These are phyloP conservation scores for Vitrella brassicaformis DNA, from an alignment of 73 alveolate genomes.

Conservation along the genomic window DNA sequence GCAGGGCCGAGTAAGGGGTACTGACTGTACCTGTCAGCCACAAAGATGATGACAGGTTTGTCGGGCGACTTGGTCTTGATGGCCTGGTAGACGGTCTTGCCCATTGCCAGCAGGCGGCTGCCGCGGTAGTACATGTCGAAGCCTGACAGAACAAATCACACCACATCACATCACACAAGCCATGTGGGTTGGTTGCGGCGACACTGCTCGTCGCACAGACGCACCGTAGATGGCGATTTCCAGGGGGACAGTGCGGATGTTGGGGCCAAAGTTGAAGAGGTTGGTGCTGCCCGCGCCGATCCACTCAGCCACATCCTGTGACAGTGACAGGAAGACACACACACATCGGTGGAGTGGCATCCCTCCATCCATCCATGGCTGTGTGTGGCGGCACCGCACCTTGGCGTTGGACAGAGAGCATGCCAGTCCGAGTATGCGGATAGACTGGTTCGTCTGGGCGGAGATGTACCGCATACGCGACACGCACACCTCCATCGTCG, in stretches of 20 bases:
- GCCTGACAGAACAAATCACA: too few relatives aligned
- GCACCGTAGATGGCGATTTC: slow-evolving; percentile 48
- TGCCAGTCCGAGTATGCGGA: slow-evolving; percentile 71
- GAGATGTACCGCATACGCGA: slow-evolving; percentile 73
- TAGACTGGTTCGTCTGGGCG: slow-evolving; percentile 41
- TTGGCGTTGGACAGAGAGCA: slow-evolving; percentile 72
- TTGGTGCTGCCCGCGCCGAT: slow-evolving; percentile 45
- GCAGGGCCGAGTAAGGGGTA: too few relatives aligned
- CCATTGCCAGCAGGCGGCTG: slow-evolving; percentile 59
- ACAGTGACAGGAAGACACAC: not conserved
- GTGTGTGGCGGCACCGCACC: slow-evolving; percentile 43
- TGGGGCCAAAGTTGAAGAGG: slow-evolving; percentile 63
- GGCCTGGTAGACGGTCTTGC: slow-evolving; percentile 48
- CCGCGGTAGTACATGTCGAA: slow-evolving; percentile 50
- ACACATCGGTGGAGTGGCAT: slow-evolving; percentile 29
- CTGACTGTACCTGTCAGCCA: too few relatives aligned
- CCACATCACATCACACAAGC: too few relatives aligned
- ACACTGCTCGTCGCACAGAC: too few relatives aligned
- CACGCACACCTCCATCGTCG: slow-evolving; percentile 44
- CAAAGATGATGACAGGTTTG: slow-evolving; percentile 50
- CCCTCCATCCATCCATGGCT: slow-evolving; percentile 22
- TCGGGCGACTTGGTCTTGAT: slow-evolving; percentile 42
- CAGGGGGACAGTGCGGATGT: slow-evolving; percentile 63
- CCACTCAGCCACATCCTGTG: slow-evolving; percentile 3
- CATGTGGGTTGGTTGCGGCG: too few relatives aligned